A percentile compares a stretch with the other conserved stretches of the same genome.
Evolutionary conservation across 2,329 filamentous ascomycete genomes (phyloP).

Genomic region (Cyanodermella asteris): DNA sequence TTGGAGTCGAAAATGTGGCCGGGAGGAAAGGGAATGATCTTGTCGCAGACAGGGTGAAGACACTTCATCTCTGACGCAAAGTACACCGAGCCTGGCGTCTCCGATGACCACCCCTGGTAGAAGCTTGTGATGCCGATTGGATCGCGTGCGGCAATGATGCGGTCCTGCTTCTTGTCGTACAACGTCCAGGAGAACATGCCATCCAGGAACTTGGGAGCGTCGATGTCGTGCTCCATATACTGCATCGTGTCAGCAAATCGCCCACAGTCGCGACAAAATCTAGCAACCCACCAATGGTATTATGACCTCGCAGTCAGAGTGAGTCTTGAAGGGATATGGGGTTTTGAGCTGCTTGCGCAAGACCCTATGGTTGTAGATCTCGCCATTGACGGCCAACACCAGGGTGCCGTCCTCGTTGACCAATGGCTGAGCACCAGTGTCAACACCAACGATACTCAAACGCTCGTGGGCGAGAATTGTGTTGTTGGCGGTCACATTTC

Average conservation of each 20-base stretch:
- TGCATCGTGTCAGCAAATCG: constrained; percentile 16
- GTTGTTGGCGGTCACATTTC: constrained; percentile 71
- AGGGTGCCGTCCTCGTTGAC: constrained; percentile 78
- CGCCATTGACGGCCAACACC: constrained; percentile 90
- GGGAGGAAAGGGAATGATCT: constrained; percentile 82
- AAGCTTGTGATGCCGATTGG: constrained; percentile 94
- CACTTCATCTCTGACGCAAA: constrained; percentile 96
- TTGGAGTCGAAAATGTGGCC: constrained; percentile 92
- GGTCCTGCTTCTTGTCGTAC: constrained; percentile 86
- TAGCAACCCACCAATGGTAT: constrained; percentile 59
- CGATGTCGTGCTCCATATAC: constrained; percentile 82
- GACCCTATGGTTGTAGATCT: constrained; percentile 98
- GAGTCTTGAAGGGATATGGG: constrained; percentile 91
- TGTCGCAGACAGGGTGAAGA: constrained; percentile 79
- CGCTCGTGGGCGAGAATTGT: constrained; percentile 97
- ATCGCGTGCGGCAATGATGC: constrained; percentile 81
- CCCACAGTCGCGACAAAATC: background rate
- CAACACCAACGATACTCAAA: constrained; percentile 90
- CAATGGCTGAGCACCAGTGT: constrained; percentile 86
- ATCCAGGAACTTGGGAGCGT: constrained; percentile 82
- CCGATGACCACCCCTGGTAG: constrained; percentile 80
- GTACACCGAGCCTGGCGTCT: constrained; percentile 66
- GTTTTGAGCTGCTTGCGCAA: constrained; percentile 69
- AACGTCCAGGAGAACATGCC: constrained; percentile 99
- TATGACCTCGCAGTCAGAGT: constrained; percentile 96